Evolutionary conservation across 1,284 basidiomycete genomes (phyloP).

Genomic region (Apiotrichum akiyoshidainum): DNA sequence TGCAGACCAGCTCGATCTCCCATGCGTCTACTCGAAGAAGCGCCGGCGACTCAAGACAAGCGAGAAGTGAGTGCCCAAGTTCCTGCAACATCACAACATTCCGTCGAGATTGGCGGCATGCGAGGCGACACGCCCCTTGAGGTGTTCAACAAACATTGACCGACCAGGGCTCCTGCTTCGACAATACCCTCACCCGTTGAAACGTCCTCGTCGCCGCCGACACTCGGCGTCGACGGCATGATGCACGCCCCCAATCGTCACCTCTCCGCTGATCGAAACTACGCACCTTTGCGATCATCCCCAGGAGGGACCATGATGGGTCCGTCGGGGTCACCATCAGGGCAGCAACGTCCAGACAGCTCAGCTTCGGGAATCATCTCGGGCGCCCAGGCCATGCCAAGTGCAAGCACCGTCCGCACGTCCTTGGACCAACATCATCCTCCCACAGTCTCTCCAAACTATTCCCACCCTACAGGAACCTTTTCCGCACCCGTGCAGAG

Average conservation of each 20-base stretch:
- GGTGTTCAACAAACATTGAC: neutral
- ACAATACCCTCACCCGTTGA: no score
- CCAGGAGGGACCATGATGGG: no score
- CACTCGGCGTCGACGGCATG: no score
- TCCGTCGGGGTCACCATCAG: neutral
- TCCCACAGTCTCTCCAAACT: neutral
- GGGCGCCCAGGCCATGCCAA: neutral
- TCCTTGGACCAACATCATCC: neutral
- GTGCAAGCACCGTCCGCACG: neutral
- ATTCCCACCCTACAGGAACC: neutral
- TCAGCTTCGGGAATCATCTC: neutral
- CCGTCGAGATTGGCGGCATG: no score
- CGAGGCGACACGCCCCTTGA: no score
- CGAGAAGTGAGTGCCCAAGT: neutral
- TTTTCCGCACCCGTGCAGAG: neutral
- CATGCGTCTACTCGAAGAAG: constrained; percentile 9
- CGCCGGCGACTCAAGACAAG: constrained; percentile 2
- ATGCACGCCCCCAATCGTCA: no score
- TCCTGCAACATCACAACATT: no score
- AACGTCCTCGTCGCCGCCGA: no score
- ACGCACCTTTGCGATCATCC: no score
- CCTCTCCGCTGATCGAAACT: no score
- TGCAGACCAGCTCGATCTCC: constrained; percentile 3
- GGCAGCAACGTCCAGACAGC: neutral
- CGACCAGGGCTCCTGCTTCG: neutral